Base-by-base conservation (phyloP, 129 eudicot species). In the Chrysanthemum makinoi region DNA sequence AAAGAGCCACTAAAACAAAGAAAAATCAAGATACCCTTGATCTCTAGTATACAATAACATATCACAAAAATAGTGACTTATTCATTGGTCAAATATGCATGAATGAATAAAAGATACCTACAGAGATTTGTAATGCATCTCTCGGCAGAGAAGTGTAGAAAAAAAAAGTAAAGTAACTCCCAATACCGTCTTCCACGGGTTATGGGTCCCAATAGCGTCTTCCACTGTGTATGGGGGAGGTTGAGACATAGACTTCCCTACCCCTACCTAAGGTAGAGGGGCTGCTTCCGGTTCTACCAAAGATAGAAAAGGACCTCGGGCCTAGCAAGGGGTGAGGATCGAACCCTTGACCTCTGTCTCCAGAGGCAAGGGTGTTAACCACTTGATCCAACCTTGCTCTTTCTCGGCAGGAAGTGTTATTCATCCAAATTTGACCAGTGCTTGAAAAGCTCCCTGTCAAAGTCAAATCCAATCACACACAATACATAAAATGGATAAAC, bases 71-170 rank as follows among this genome's bases (percentile, higher is more conserved):
- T 22, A 56, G 15, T 16, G 28, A 28, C 33, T 52, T 30, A 5
- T 30, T 63, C 39, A 10, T 16, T 64, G 22, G 1, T 64, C 35
- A 30, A 4, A 30, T 30, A 22, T 22, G 24, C 24, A 22, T 22
- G 24, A 22, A 30, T 30, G 35, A 4, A 30, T 30, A 30, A 47
- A 59, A 49, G 33, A 66, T 55, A 75, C 98, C 52, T 80, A 89
- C 95, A 78, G 64, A 82, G 83, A 79, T 93, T 93, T 65, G 98
- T 93, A 68, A 89, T 93, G 75, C 98, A 96, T 16, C 81, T 80
- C 80, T 85, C 91, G 2, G 79, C 84, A 28, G 82, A 78, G 62
- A 92, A 83, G 76, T n/a, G n/a, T n/a, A n/a, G n/a, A n/a, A n/a
- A n/a, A n/a, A n/a, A n/a, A n/a, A n/a, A n/a, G n/a, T n/a, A n/a